Evolutionary conservation across 2,329 filamentous ascomycete species (phyloP), one percentile per base, ranked within the genome.

Genomic region (Fusarium sp.): DNA sequence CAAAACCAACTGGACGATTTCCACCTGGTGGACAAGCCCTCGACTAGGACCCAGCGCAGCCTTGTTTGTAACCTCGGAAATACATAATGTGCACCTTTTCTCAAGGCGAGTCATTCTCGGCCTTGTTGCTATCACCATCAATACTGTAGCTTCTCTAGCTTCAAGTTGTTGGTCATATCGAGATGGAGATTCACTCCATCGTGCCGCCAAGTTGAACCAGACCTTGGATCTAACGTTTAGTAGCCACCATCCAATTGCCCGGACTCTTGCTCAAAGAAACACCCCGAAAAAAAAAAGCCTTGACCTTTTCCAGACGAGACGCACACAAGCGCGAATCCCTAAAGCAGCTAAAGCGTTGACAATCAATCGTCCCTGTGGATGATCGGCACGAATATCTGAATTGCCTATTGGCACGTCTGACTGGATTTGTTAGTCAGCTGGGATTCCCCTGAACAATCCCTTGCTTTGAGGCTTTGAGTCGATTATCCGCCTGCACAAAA

Each of bases 331-430:
- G 60, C 61, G 49, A 63, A 54, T 46, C 57, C 62, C 45, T 55
- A 70, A 63, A 70, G 54, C 29, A 58, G 62, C 50, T 72, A 75
- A 68, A 72, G 66, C 59, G 50, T 45, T 68, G 73, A 43, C 65
- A 66, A 71, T 75, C 73, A 69, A 72, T 75, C 73, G 71, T 74
- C 66, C 70, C 63, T 63, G 59, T 52, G 38, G 66, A 44, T 59
- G 59, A 60, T 60, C 52, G 56, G 68, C 66, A 60, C 63, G 8
- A 74, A 71, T 60, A 54, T 55, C 63, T 59, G 60, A 50, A 38
- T 45, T 56, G 53, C 52, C 50, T 40, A 65, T 64, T 71, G 68
- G 55, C 34, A 58, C 34, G 42, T 72, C 63, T 53, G 62, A 18
- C 44, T 50, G 53, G 49, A 64, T 59, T 44, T 57, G 59, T 62